A percentile compares a stretch with the other conserved stretches of the same genome.
These are phyloP conservation scores for Elaeagnus macrophylla DNA, from an alignment of 306 rosid species.

Conservation along the genomic window DNA sequence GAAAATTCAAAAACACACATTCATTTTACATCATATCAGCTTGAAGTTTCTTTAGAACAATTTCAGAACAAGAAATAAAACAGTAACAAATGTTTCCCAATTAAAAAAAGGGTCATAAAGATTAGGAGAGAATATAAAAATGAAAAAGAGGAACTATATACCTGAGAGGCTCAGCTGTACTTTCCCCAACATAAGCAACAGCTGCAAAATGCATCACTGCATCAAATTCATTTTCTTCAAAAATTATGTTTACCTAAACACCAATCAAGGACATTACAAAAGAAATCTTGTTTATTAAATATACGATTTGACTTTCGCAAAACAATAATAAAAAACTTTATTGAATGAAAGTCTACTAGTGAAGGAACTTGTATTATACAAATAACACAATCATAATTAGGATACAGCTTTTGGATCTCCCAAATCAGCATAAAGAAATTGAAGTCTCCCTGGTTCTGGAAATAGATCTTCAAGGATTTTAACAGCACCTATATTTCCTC, in stretches of 20 bases:
- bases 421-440: slow-evolving; percentile 77
- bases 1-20: too few relatives aligned
- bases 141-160: slow-evolving; percentile 16
- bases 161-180: slow-evolving; percentile 84
- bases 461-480: slow-evolving; percentile 61
- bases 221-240: slow-evolving; percentile 81
- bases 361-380: not conserved
- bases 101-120: not conserved
- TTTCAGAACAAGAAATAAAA: not conserved
- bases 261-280: slow-evolving; percentile 46
- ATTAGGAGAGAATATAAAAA: not conserved
- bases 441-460: slow-evolving; percentile 85
- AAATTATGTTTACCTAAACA: slow-evolving; percentile 63
- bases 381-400: slow-evolving; percentile 14
- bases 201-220: slow-evolving; percentile 99
- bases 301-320: not conserved
- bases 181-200: slow-evolving; percentile 99
- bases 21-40: too few relatives aligned
- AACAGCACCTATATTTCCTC: slow-evolving; percentile 85
- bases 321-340: not conserved
- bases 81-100: too few relatives aligned
- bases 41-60: not conserved
- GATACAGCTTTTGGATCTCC: slow-evolving; percentile 82
- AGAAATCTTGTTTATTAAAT: too few relatives aligned
- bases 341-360: not conserved